These are phyloP conservation scores for Chlorella ohadii DNA, from an alignment of 139 green algal genomes.

Conservation along the genomic window DNA sequence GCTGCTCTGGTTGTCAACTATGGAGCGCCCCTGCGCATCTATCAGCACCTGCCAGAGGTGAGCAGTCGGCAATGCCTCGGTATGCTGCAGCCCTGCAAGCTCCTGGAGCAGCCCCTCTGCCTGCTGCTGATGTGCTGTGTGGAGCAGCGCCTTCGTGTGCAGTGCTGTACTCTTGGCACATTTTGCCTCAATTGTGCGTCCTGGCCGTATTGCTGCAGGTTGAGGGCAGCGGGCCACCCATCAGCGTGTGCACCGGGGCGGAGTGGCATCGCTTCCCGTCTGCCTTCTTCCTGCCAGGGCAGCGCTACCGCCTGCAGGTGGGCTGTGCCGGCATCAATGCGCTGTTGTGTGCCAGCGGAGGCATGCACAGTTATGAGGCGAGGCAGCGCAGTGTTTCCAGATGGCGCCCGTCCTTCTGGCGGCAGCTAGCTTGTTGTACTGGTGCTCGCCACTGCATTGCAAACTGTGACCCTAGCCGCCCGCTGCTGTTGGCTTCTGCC, in stretches of 20 bases:
- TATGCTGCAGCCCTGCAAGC: neutral
- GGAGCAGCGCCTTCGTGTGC: neutral
- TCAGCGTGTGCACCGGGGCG: conserved; percentile 71
- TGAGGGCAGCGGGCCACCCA: neutral
- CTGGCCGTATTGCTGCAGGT: neutral
- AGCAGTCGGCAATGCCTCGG: too few species aligned
- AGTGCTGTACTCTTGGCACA: neutral
- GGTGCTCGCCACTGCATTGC: too few species aligned
- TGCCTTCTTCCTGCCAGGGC: conserved; percentile 81
- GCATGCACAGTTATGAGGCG: too few species aligned
- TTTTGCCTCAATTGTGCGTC: neutral
- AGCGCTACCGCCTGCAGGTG: conserved; percentile 56
- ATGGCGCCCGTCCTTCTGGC: too few species aligned
- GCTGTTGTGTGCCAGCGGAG: too few species aligned
- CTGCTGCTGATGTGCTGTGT: neutral
- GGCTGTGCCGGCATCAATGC: too few species aligned
- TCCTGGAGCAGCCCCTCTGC: neutral
- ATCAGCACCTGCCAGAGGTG: conserved; percentile 33
- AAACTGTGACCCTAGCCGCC: too few species aligned
- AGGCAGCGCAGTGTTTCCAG: too few species aligned
- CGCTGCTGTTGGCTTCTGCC: too few species aligned
- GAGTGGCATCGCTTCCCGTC: conserved; percentile 90
- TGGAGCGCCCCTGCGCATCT: conserved; percentile 61
- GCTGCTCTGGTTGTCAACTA: conserved; percentile 60
- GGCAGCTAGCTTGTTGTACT: too few species aligned